A percentile compares a stretch with the other conserved stretches of the same genome.
These are phyloP conservation scores for Fusarium sp. DNA, from an alignment of 2,329 filamentous ascomycete genomes.

Conservation along the genomic window DNA sequence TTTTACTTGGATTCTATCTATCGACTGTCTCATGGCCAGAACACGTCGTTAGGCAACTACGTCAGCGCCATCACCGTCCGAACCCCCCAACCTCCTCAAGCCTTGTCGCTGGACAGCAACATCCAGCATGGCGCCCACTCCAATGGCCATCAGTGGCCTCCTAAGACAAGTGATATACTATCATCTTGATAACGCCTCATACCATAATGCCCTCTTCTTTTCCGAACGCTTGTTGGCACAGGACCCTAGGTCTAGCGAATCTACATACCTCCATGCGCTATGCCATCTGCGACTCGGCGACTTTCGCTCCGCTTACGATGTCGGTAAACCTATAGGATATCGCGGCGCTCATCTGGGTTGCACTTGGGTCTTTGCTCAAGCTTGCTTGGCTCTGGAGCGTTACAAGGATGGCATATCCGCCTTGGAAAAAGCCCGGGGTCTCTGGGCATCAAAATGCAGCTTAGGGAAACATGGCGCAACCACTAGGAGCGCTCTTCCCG, in stretches of 20 bases:
- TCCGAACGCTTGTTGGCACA: slow-evolving; percentile 88
- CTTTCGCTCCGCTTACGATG: slow-evolving; percentile 86
- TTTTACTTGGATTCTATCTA: slow-evolving; percentile 2
- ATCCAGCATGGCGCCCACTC: slow-evolving; percentile 66
- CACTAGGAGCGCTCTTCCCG: slow-evolving; percentile 79
- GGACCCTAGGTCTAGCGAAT: slow-evolving; percentile 84
- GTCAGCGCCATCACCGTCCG: slow-evolving; percentile 33
- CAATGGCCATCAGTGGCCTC: slow-evolving; percentile 63
- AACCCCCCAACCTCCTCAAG: slow-evolving; percentile 18
- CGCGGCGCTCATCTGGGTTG: slow-evolving; percentile 86
- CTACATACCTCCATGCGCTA: slow-evolving; percentile 84
- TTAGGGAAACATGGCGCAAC: slow-evolving; percentile 88
- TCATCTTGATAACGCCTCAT: slow-evolving; percentile 88
- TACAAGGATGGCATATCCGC: slow-evolving; percentile 85
- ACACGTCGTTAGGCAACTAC: slow-evolving; percentile 43
- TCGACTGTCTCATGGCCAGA: slow-evolving; percentile 48
- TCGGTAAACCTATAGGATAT: slow-evolving; percentile 77
- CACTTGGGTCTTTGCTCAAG: slow-evolving; percentile 90
- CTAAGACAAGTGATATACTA: slow-evolving; percentile 73
- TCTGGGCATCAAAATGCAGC: slow-evolving; percentile 81
- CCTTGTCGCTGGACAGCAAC: slow-evolving; percentile 42
- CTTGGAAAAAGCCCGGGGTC: slow-evolving; percentile 82
- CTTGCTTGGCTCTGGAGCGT: slow-evolving; percentile 83
- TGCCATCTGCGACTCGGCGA: slow-evolving; percentile 88
- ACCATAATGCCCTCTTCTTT: slow-evolving; percentile 93